Conservation (phyloP, 225 moss, liverwort and hornwort genomes). For the Climacium dendroides region DNA sequence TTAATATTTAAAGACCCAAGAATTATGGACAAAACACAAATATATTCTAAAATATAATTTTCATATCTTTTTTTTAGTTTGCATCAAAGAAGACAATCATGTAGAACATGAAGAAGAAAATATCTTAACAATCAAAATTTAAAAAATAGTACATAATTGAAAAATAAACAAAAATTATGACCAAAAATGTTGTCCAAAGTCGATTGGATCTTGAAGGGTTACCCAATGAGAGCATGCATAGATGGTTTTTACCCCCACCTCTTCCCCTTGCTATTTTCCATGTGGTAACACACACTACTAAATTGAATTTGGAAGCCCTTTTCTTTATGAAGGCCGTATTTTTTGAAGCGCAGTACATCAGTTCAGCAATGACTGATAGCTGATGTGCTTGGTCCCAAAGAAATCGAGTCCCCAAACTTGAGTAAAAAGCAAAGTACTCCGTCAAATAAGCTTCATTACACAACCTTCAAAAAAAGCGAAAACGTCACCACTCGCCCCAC, state of each 20-base stretch:
- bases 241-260: background rate
- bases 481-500: background rate
- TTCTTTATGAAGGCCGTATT: background rate
- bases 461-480: background rate
- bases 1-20: fast-evolving
- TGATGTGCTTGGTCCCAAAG: background rate
- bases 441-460: background rate
- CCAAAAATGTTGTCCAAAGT: background rate
- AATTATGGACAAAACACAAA: too few relatives aligned
- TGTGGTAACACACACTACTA: too few relatives aligned
- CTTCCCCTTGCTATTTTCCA: too few relatives aligned
- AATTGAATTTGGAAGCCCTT: background rate
- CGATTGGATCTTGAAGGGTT: too few relatives aligned
- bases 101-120: too few relatives aligned
- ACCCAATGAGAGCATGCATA: fast-evolving
- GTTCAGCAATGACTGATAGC: too few relatives aligned
- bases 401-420: background rate
- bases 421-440: background rate
- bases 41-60: too few relatives aligned
- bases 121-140: too few relatives aligned
- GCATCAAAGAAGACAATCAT: too few relatives aligned
- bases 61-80: too few relatives aligned
- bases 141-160: too few relatives aligned
- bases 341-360: background rate
- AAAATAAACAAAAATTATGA: too few relatives aligned